Evolutionary conservation across 2,329 filamentous ascomycete genomes (phyloP), one percentile per base, ranked within the genome.

Genomic region (Pseudogymnoascus pannorum): DNA sequence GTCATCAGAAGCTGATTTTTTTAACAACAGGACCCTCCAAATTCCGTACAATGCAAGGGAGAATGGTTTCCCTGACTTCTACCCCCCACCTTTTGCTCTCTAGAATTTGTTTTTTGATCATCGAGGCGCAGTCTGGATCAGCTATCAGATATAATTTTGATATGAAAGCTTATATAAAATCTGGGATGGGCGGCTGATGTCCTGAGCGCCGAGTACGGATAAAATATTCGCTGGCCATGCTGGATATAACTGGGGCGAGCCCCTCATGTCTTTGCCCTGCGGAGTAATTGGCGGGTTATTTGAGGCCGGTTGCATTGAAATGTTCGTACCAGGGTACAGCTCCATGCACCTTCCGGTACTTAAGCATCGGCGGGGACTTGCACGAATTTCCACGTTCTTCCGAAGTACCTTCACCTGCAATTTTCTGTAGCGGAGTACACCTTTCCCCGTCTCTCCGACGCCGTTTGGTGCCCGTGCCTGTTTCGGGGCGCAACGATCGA

Each of bases 211-310:
- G 44, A 51, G 44, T 51, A 51, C 44, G 44, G 44, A 51, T 51
- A 29, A 51, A 51, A 51, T 51, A 51, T 51, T 51, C 44, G 44
- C 44, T 51, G 44, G 44, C 29, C 29, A 51, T 24, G 22, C 44
- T 51, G 44, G 44, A 26, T 51, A 51, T 51, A 51, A 51, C 44
- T 51, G 44, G 44, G 44, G 44, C 44, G 44, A 4, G 24, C 44
- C 44, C 44, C 44, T 51, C 44, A 29, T 51, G 44, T 51, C 44
- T 51, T 51, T 16, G 4, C 24, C 29, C 22, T 51, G 44, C 16
- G 44, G 44, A 51, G 44, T 51, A 51, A 51, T 51, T 51, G 44
- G 44, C 44, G 44, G 44, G 44, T 51, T 51, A 51, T 51, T 51
- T 51, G 44, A 18, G 44, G 44, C 44, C 44, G 44, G 44, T 29